These are phyloP conservation scores for Cladosporium halotolerans DNA, from an alignment of 2,329 filamentous ascomycete genomes.

Conservation along the genomic window DNA sequence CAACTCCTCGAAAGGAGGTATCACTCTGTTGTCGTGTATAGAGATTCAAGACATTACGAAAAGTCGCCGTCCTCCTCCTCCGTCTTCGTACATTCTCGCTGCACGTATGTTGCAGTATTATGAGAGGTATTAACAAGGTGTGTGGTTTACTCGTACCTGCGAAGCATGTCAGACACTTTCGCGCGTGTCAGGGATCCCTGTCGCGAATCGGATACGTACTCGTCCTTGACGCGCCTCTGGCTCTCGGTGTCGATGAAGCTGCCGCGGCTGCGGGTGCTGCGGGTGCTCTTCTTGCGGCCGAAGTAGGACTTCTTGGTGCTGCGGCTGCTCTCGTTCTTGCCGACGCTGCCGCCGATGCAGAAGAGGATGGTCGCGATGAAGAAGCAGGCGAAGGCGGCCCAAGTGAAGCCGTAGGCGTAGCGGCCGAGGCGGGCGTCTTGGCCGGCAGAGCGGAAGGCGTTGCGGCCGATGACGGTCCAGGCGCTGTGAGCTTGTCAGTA, in stretches of 20 bases:
- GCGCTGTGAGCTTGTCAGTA: conserved; percentile 40
- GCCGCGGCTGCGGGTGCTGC: conserved; percentile 44
- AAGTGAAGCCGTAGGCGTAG: conserved; percentile 71
- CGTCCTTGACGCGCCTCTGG: conserved; percentile 61
- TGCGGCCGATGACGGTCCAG: conserved; percentile 63
- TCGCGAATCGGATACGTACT: conserved; percentile 42
- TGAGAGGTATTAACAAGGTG: not conserved
- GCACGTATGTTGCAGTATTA: too few relatives aligned
- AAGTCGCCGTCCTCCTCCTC: not conserved
- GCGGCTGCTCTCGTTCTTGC: conserved; percentile 36
- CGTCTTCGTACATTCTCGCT: not conserved
- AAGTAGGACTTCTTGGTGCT: conserved; percentile 36
- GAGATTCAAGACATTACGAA: conserved; percentile 6
- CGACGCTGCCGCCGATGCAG: conserved; percentile 52
- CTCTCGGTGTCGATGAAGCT: conserved; percentile 51
- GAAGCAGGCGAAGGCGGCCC: conserved; percentile 63
- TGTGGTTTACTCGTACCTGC: conserved; percentile 9
- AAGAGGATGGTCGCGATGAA: conserved; percentile 63
- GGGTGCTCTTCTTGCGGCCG: conserved; percentile 46
- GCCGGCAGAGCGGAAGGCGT: conserved; percentile 54
- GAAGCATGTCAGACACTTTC: not conserved
- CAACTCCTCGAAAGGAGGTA: not conserved
- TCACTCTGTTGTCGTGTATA: not conserved
- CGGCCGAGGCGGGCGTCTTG: conserved; percentile 56
- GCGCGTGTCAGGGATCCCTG: too few relatives aligned